These are phyloP conservation scores for Ramaria rubella DNA, from an alignment of 768 basidiomycete genomes.

Conservation along the genomic window DNA sequence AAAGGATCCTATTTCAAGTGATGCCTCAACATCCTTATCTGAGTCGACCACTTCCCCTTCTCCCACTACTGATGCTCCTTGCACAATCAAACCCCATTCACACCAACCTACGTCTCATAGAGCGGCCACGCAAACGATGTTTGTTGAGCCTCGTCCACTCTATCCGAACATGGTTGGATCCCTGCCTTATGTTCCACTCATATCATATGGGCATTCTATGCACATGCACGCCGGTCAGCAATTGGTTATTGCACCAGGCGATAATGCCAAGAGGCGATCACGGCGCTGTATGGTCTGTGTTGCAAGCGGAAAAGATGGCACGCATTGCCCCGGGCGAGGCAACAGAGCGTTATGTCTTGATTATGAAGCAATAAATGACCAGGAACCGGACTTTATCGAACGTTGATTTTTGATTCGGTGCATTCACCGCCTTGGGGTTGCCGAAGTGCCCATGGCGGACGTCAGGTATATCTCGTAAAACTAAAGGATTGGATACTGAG, in stretches of 20 bases:
- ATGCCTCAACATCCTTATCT: no score
- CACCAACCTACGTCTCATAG: no score
- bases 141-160: no score
- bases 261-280: conserved; percentile 1
- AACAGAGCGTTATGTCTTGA: conserved; percentile 4
- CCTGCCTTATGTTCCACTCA: background rate
- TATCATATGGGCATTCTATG: background rate
- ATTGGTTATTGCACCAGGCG: background rate
- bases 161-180: background rate
- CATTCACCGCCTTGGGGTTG: no score
- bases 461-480: no score
- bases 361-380: background rate
- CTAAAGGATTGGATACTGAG: no score
- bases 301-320: background rate
- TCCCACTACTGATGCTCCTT: background rate
- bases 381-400: no score
- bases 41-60: background rate
- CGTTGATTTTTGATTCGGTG: no score
- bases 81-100: background rate
- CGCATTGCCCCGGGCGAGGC: conserved; percentile 7
- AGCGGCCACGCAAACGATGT: no score
- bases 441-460: no score
- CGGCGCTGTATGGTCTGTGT: conserved; percentile 9
- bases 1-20: no score
- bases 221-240: background rate